Conservation (phyloP, 139 green algal species). For the Chlamydomonas applanata region DNA sequence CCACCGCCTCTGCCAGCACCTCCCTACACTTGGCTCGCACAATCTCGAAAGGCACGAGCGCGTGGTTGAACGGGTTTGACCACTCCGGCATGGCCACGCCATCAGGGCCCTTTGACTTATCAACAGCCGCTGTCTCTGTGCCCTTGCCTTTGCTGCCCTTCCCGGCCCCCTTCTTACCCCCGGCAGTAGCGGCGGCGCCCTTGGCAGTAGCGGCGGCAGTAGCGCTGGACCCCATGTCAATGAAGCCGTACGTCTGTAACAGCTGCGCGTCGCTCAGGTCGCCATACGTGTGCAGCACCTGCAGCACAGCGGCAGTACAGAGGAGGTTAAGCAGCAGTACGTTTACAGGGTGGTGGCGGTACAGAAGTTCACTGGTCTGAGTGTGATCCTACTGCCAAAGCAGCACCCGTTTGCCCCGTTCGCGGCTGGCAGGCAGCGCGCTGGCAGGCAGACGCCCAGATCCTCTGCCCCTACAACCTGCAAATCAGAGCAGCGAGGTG, state of each 20-base stretch:
- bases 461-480: no score
- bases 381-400: no score
- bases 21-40: conserved; percentile 17
- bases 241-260: conserved; percentile 75
- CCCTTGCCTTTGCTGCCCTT: neutral
- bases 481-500: no score
- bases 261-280: conserved; percentile 67
- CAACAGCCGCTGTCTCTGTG: neutral
- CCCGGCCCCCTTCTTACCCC: no score
- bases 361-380: no score
- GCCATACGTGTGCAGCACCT: conserved; percentile 73
- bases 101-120: neutral
- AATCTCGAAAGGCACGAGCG: conserved; percentile 25
- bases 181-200: neutral
- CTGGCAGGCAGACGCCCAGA: no score
- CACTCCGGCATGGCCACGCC: neutral
- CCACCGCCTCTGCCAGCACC: conserved; percentile 5
- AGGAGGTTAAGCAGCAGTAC: no score
- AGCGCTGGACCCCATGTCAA: conserved; percentile 31
- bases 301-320: no score
- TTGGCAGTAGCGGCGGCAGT: no score
- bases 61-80: conserved; percentile 42
- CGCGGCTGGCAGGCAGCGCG: no score
- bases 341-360: no score
- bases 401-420: no score